These are phyloP conservation scores for Pezicula neosporulosa DNA, from an alignment of 2,329 filamentous ascomycete species.

Conservation along the genomic window DNA sequence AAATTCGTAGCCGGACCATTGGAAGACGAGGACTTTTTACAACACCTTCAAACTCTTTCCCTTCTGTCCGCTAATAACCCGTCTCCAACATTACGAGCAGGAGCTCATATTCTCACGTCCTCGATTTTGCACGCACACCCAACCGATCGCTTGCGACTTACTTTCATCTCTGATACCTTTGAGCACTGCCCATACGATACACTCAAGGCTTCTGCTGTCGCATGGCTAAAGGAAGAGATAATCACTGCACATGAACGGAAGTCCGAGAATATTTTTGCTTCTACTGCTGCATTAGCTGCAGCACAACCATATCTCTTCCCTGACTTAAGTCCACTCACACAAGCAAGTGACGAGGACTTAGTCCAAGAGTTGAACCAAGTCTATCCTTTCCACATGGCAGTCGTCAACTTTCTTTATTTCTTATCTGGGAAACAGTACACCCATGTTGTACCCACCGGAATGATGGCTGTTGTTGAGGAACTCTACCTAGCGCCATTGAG, in stretches of 20 bases:
- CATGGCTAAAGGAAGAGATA: conserved; percentile 62
- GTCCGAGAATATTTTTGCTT: conserved; percentile 40
- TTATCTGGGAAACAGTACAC: conserved; percentile 44
- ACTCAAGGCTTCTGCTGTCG: conserved; percentile 59
- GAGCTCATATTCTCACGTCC: conserved; percentile 31
- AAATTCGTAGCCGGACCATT: conserved; percentile 34
- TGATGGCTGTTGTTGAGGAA: conserved; percentile 54
- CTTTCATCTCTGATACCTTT: conserved; percentile 61
- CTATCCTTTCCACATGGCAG: conserved; percentile 53
- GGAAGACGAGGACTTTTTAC: conserved; percentile 45
- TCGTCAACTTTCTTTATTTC: conserved; percentile 58
- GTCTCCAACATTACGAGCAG: conserved; percentile 33
- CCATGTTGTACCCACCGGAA: conserved; percentile 50
- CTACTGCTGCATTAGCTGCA: conserved; percentile 51
- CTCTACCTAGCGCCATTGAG: conserved; percentile 54
- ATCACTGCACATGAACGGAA: conserved; percentile 34
- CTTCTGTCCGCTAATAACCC: conserved; percentile 32
- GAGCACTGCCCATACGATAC: conserved; percentile 63
- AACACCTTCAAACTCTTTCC: conserved; percentile 50
- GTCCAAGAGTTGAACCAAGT: conserved; percentile 49
- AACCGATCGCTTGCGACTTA: conserved; percentile 53
- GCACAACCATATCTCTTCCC: conserved; percentile 62
- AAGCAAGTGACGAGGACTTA: conserved; percentile 39
- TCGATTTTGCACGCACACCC: conserved; percentile 50
- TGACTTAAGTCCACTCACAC: conserved; percentile 44